A percentile compares a stretch with the other conserved stretches of the same genome.
These are phyloP conservation scores for Aspergillus mulundensis DNA, from an alignment of 495 filamentous ascomycete genomes.

Conservation along the genomic window DNA sequence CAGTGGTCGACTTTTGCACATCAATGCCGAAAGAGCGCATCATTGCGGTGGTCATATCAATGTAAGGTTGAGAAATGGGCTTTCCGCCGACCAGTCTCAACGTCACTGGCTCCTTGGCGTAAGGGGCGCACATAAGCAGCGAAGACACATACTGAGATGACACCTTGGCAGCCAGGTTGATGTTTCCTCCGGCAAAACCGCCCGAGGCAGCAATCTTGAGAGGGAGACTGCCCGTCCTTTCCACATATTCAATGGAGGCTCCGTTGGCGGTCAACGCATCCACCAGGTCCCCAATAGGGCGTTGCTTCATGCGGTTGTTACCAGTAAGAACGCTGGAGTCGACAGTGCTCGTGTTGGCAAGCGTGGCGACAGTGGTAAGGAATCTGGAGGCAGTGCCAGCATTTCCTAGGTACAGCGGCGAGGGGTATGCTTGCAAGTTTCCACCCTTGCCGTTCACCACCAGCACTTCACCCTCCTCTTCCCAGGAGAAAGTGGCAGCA, in stretches of 20 bases:
- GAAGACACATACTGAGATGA: conserved; percentile 98
- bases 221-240: conserved; percentile 72
- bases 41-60: conserved; percentile 98
- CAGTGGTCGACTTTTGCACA: conserved; percentile 65
- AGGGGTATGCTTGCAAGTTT: conserved; percentile 66
- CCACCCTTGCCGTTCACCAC: conserved; percentile 90
- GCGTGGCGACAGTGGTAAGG: conserved; percentile 84
- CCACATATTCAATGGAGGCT: conserved; percentile 75
- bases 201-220: conserved; percentile 75
- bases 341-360: conserved; percentile 63
- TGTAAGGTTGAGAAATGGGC: conserved; percentile 94
- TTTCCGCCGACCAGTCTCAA: conserved; percentile 87
- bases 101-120: conserved; percentile 89
- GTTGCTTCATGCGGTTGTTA: conserved; percentile 93
- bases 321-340: conserved; percentile 80
- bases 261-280: conserved; percentile 85
- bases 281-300: conserved; percentile 91
- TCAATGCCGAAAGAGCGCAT: conserved; percentile 90
- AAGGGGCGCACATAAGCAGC: conserved; percentile 93
- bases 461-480: conserved; percentile 84
- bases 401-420: conserved; percentile 89
- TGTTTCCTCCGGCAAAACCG: conserved; percentile 86
- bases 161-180: conserved; percentile 87
- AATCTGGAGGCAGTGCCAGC: conserved; percentile 95
- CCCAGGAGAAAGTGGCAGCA: conserved; percentile 92